Base-by-base conservation (phyloP, 306 rosid genomes). In the Sechiopsis laciniata region DNA sequence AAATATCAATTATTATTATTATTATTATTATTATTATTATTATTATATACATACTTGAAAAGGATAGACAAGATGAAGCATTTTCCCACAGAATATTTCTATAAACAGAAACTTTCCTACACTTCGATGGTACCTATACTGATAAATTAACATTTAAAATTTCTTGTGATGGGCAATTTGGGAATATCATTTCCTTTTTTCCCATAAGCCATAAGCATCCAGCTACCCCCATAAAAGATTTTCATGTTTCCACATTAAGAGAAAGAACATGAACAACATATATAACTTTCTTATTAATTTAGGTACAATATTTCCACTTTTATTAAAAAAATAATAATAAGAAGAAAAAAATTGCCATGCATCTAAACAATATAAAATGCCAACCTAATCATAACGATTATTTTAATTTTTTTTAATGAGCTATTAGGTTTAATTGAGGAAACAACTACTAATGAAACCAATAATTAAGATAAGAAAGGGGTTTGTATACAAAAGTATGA, bases 201-300 rank as follows among this genome's bases (percentile, higher is more conserved):
- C 53, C 21, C 46, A 32, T 32, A 2, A 32, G 2, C 5, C 37
- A 32, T 32, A 32, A 21, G 55, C 8, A 42, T 66, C 45, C 55
- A 66, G 46, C 3, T 17, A 40, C 72, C 55, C 55, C 24, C 14
- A 40, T 66, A 19, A 46, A 67, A 20, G 3, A 67, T 46, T 46
- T 46, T 46, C 40, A 2, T 67, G 73, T 46, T 48, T 67, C 56
- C 73, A 67, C 56, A 67, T 13, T 20, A 67, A 20, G 13, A 21
- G 73, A 13, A 67, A 46, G 1, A 48, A 19, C 72, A 12, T 17
- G 15, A 10, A 11, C 32, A 5, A 3, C 5, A 65, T 29, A 2
- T 5, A 37, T 37, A 17, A 62, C 15, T 22, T 20, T 17, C 3
- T 20, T 2, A 13, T n/a, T 2, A n/a, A 17, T n/a, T 56, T 20